Evolutionary conservation across 768 basidiomycete genomes (phyloP).

Genomic region (Lactarius evosmus): DNA sequence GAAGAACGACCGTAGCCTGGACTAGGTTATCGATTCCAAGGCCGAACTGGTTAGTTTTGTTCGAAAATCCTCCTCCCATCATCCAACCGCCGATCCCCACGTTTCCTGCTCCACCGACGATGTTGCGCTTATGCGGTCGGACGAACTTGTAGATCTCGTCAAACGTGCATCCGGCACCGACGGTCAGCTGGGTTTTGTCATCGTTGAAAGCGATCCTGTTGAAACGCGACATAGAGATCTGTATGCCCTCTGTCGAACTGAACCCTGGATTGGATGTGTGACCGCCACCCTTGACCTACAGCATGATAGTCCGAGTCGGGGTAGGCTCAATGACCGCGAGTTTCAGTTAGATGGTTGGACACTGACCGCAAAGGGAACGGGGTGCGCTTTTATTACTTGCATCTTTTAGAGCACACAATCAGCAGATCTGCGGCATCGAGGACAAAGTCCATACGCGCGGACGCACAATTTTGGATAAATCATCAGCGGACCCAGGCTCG

Average conservation of each 20-base stretch:
- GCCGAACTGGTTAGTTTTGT: not conserved
- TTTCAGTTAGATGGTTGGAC: not conserved
- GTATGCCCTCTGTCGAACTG: not conserved
- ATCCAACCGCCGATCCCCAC: not conserved
- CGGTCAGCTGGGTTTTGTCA: not conserved
- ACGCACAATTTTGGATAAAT: not conserved
- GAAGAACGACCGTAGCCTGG: not conserved
- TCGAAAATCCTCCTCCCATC: not conserved
- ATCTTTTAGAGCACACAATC: not conserved
- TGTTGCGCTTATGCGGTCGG: not conserved
- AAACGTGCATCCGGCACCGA: not conserved
- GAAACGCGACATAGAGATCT: not conserved
- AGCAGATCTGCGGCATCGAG: not conserved
- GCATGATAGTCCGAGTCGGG: not conserved
- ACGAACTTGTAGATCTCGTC: not conserved
- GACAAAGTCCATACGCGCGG: not conserved
- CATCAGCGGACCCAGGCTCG: not conserved
- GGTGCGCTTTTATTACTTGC: not conserved
- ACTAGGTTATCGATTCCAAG: not conserved
- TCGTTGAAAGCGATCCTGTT: not conserved
- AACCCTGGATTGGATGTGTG: not conserved
- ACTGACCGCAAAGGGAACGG: not conserved
- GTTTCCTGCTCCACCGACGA: not conserved
- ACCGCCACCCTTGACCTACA: not conserved
- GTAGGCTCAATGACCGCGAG: not conserved